These are phyloP conservation scores for Candida caryicola DNA, from an alignment of 805 yeast genomes.

Conservation along the genomic window DNA sequence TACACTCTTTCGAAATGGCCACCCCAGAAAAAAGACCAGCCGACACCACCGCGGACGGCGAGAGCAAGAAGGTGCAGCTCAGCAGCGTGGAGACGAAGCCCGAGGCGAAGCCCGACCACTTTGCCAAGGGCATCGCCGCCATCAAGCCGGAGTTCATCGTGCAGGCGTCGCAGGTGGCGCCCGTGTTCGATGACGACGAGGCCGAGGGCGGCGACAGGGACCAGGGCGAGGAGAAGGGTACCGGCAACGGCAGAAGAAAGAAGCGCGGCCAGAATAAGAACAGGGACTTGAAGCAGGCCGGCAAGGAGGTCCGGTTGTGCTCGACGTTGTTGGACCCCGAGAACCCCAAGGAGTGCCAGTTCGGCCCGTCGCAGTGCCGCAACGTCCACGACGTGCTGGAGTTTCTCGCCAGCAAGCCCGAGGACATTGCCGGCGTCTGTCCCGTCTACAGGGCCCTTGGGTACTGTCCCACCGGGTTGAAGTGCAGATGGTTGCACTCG, in stretches of 20 bases:
- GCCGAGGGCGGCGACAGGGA: conserved; percentile 44
- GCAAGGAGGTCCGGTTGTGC: conserved; percentile 66
- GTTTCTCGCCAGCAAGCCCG: conserved; percentile 64
- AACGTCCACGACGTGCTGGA: conserved; percentile 69
- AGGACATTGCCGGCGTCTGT: conserved; percentile 73
- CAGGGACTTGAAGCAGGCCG: conserved; percentile 68
- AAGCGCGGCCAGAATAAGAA: conserved; percentile 80
- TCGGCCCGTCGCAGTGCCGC: conserved; percentile 70
- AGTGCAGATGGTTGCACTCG: conserved; percentile 84
- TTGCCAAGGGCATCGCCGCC: conserved; percentile 66
- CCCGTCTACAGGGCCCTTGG: conserved; percentile 85
- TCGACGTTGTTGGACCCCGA: conserved; percentile 58
- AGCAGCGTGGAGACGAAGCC: conserved; percentile 12
- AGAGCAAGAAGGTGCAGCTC: conserved; percentile 17
- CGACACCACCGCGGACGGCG: conserved; percentile 16
- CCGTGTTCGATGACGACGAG: conserved; percentile 41
- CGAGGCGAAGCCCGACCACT: conserved; percentile 16
- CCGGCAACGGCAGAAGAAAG: conserved; percentile 43
- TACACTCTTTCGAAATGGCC: conserved; percentile 3
- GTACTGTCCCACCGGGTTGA: conserved; percentile 86
- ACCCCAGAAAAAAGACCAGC: conserved; percentile 13
- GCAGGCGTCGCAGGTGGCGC: conserved; percentile 41
- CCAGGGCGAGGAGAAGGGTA: conserved; percentile 22
- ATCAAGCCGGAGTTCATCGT: conserved; percentile 70
- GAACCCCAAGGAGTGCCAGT: conserved; percentile 47